phyloP scores from a whole-genome alignment of 345 rosid genomes.

The Mercurialis annua region DNA sequence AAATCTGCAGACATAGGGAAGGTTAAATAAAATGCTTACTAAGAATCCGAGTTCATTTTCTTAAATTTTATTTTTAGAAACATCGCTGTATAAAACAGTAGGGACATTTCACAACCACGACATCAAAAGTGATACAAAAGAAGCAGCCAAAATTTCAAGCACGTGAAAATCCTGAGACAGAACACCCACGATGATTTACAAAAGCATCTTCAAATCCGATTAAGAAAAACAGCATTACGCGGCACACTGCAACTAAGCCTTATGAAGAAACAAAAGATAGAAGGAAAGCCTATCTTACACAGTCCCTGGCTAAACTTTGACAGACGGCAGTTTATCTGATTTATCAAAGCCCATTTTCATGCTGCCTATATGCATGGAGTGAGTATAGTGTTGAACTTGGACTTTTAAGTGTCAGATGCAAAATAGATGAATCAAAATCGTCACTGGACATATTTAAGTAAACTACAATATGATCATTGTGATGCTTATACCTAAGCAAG shows the following conservation, averaged over 20 bases:
- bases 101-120: too few relatives aligned
- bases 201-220: background rate
- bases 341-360: too few relatives aligned
- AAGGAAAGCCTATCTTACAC: background rate
- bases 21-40: background rate
- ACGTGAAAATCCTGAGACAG: constrained; percentile 1
- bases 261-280: background rate
- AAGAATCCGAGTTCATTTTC: background rate
- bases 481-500: too few relatives aligned
- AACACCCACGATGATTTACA: background rate
- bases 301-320: too few relatives aligned
- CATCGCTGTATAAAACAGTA: background rate
- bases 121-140: too few relatives aligned
- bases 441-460: background rate
- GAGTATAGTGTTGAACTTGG: too few relatives aligned
- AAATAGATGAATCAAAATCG: too few relatives aligned
- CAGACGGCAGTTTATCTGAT: too few relatives aligned
- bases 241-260: background rate
- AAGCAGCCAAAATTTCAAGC: too few relatives aligned
- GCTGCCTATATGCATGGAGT: too few relatives aligned
- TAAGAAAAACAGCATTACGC: background rate
- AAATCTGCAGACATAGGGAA: background rate
- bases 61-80: background rate
- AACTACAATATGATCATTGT: background rate
- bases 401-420: too few relatives aligned